Evolutionary conservation across 768 basidiomycete genomes (phyloP).

Genomic region (Vishniacozyma victoriae): DNA sequence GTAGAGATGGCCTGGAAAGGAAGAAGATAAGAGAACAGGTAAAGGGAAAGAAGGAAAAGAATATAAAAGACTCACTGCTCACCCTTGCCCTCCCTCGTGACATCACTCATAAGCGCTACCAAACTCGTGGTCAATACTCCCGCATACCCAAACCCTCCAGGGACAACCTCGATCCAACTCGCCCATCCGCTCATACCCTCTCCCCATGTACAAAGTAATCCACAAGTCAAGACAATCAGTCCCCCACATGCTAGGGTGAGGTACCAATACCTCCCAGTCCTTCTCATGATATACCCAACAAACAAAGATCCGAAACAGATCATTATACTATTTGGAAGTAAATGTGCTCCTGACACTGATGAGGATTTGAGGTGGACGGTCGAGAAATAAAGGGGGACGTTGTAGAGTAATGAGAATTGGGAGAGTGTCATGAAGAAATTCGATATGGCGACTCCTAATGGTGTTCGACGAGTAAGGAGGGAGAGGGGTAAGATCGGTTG

Average conservation of each 20-base stretch:
- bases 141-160: slow-evolving; percentile 37
- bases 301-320: slow-evolving; percentile 78
- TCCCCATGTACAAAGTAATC: slow-evolving; percentile 63
- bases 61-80: slow-evolving; percentile 29
- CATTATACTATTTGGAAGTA: slow-evolving; percentile 81
- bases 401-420: slow-evolving; percentile 57
- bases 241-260: slow-evolving; percentile 59
- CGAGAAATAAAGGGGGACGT: slow-evolving; percentile 81
- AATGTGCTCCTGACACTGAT: slow-evolving; percentile 67
- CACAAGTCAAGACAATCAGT: slow-evolving; percentile 57
- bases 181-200: slow-evolving; percentile 49
- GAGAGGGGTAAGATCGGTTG: slow-evolving; percentile 88
- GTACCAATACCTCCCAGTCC: slow-evolving; percentile 75
- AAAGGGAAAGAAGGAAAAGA: too few species aligned
- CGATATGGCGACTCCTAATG: slow-evolving; percentile 69
- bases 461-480: slow-evolving; percentile 69
- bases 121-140: slow-evolving; percentile 40
- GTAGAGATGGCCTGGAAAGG: too few species aligned
- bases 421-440: slow-evolving; percentile 56
- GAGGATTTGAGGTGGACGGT: slow-evolving; percentile 67
- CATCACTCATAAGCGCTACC: slow-evolving; percentile 42
- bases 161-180: slow-evolving; percentile 35
- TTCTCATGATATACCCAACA: slow-evolving; percentile 65
- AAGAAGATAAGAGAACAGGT: too few species aligned
- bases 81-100: slow-evolving; percentile 26